A percentile compares a stretch with the other conserved stretches of the same genome.
Evolutionary conservation across 2,329 filamentous ascomycete species (phyloP).

Genomic region (Cladosporium sphaerospermum): DNA sequence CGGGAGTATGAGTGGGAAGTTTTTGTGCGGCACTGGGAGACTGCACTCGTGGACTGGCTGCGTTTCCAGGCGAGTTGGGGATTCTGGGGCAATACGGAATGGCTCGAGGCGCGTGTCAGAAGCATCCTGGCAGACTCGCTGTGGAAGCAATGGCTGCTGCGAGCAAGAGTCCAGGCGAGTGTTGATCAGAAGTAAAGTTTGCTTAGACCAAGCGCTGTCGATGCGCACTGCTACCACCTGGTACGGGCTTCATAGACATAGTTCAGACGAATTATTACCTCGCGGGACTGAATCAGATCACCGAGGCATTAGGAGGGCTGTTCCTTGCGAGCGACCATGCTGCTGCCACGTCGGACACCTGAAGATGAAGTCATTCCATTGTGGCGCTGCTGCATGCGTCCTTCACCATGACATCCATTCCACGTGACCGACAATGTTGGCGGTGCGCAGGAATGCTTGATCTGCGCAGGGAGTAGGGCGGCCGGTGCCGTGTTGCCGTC

Average conservation of each 20-base stretch:
- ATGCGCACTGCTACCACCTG: too few species aligned
- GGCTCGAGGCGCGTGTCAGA: conserved; percentile 20
- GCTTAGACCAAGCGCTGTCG: too few species aligned
- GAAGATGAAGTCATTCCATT: too few species aligned
- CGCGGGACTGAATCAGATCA: too few species aligned
- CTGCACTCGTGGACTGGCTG: conserved; percentile 62
- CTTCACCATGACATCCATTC: background rate
- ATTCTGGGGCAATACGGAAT: conserved; percentile 23
- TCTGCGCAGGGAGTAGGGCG: background rate
- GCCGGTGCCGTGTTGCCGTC: background rate
- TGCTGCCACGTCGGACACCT: too few species aligned
- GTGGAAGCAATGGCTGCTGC: conserved; percentile 15
- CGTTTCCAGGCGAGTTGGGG: conserved; percentile 34
- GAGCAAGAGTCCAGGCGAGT: background rate
- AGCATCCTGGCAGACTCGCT: conserved; percentile 15
- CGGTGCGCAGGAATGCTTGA: background rate
- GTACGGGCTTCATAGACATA: too few species aligned
- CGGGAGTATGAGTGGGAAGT: conserved; percentile 48
- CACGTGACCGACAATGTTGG: background rate
- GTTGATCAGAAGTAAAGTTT: too few species aligned
- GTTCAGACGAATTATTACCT: too few species aligned
- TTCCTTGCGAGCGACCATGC: too few species aligned
- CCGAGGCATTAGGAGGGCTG: too few species aligned
- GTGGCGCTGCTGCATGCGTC: background rate
- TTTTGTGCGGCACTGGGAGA: conserved; percentile 59